A percentile compares a stretch with the other conserved stretches of the same genome.
Conservation (phyloP, 306 rosid species). For the Adenanthera pavonina region DNA sequence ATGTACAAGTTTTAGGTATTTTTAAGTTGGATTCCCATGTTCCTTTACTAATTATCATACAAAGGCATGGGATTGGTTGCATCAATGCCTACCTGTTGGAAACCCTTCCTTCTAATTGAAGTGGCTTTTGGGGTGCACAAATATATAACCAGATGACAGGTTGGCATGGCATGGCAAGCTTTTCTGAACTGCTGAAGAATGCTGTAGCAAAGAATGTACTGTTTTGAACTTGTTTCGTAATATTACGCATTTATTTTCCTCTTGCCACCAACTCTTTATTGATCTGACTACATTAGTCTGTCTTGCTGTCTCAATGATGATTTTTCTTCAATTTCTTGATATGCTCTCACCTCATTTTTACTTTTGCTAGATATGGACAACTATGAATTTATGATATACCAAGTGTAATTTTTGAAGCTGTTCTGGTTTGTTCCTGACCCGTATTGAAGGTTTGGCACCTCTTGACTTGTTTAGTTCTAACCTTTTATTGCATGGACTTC, state of each 20-base stretch:
- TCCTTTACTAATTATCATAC: slow-evolving; percentile 47
- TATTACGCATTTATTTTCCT: slow-evolving; percentile 34
- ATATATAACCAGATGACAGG: slow-evolving; percentile 39
- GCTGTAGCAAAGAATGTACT: slow-evolving; percentile 39
- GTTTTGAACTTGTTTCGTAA: slow-evolving; percentile 37
- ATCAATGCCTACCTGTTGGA: slow-evolving; percentile 41
- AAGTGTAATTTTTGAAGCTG: slow-evolving; percentile 6
- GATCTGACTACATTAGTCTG: not conserved
- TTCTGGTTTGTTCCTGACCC: not conserved
- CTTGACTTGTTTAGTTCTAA: not conserved
- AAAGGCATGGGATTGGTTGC: slow-evolving; percentile 51
- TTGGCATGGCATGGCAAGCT: slow-evolving; percentile 37
- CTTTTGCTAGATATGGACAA: not conserved
- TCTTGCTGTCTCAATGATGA: slow-evolving; percentile 27
- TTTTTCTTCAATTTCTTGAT: slow-evolving; percentile 22
- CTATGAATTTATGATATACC: not conserved
- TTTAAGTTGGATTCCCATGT: slow-evolving; percentile 54
- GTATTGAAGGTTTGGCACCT: not conserved
- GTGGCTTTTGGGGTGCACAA: slow-evolving; percentile 44
- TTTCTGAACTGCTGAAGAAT: slow-evolving; percentile 31
- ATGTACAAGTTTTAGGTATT: slow-evolving; percentile 61
- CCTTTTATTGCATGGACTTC: not conserved
- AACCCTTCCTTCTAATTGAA: slow-evolving; percentile 39
- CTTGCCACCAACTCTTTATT: slow-evolving; percentile 23
- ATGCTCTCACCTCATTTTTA: slow-evolving; percentile 14